phyloP scores from a whole-genome alignment of 352 stramenopile species.

The Sclerospora graminicola region DNA sequence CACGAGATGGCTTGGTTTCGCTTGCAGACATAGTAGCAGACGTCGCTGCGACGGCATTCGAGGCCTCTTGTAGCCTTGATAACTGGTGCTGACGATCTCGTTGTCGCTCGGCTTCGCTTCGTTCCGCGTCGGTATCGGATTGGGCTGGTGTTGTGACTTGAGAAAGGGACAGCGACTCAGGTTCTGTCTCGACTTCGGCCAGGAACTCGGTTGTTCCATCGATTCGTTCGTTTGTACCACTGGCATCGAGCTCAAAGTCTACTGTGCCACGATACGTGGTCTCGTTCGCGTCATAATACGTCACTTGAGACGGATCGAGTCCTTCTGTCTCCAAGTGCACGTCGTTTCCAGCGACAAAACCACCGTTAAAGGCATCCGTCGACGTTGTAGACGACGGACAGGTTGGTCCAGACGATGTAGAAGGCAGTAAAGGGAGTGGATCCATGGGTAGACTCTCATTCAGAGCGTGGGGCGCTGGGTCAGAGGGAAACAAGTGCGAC shows the following conservation, averaged over 20 bases:
- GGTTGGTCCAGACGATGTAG: conserved; percentile 10
- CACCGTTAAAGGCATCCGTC: conserved; percentile 14
- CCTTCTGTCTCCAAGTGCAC: conserved; percentile 23
- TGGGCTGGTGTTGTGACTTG: conserved; percentile 57
- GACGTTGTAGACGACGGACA: conserved; percentile 9
- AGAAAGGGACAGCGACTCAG: conserved; percentile 44
- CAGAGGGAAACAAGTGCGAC: conserved; percentile 7
- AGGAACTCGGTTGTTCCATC: conserved; percentile 5
- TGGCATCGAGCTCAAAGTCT: conserved; percentile 38
- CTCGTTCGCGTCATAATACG: conserved; percentile 56
- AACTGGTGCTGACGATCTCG: conserved; percentile 23
- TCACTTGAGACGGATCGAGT: conserved; percentile 32
- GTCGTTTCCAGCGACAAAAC: conserved; percentile 56
- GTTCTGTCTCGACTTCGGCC: conserved; percentile 52
- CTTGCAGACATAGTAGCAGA: too few relatives aligned
- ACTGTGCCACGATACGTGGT: conserved; percentile 50
- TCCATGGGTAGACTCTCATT: conserved; percentile 17
- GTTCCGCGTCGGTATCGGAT: conserved; percentile 52
- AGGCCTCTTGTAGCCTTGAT: conserved; percentile 20
- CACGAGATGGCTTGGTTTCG: conserved; percentile 7
- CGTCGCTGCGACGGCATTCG: conserved; percentile 5
- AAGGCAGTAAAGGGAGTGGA: conserved; percentile 15
- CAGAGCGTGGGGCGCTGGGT: conserved; percentile 8
- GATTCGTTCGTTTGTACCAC: not conserved
- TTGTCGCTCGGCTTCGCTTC: conserved; percentile 11